Percentiles rank a stretch among this genome's conserved stretches.
These are phyloP conservation scores for Daphne laureola DNA, from an alignment of 441 rosid species.

Conservation along the genomic window DNA sequence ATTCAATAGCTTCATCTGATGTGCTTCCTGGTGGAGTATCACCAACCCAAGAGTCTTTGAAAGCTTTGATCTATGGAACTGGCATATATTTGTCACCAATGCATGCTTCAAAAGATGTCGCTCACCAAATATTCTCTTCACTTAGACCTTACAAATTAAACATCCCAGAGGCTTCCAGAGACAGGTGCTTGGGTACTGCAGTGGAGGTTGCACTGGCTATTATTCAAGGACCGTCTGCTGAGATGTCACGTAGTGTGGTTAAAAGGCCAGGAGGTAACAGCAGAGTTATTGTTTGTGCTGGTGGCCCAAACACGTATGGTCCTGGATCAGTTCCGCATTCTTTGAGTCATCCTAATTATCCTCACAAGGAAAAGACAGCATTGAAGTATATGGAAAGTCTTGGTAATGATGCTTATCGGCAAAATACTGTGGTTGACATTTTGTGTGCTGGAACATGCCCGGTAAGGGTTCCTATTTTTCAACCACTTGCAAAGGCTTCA, in stretches of 20 bases:
- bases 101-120: constrained; percentile 92
- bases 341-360: constrained; percentile 75
- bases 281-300: constrained; percentile 84
- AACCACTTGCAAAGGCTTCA: constrained; percentile 88
- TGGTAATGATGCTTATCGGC: constrained; percentile 67
- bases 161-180: constrained; percentile 79
- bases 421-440: constrained; percentile 80
- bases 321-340: constrained; percentile 92
- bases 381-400: constrained; percentile 80
- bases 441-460: constrained; percentile 98
- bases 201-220: constrained; percentile 88
- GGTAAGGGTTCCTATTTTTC: constrained; percentile 71
- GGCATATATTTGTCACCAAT: constrained; percentile 90
- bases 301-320: constrained; percentile 90
- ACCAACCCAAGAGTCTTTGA: constrained; percentile 69
- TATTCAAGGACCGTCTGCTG: constrained; percentile 89
- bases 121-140: constrained; percentile 85
- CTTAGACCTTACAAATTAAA: constrained; percentile 68
- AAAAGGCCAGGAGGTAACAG: constrained; percentile 88
- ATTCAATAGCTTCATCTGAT: constrained; percentile 86
- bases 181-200: constrained; percentile 85
- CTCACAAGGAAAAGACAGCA: constrained; percentile 77
- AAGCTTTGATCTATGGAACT: constrained; percentile 78
- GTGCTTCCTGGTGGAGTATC: constrained; percentile 89
- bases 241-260: constrained; percentile 75